Evolutionary conservation across 176 grass and related monocot species (phyloP), one percentile per base, ranked within the genome.

Genomic region (Neostapfia colusana): DNA sequence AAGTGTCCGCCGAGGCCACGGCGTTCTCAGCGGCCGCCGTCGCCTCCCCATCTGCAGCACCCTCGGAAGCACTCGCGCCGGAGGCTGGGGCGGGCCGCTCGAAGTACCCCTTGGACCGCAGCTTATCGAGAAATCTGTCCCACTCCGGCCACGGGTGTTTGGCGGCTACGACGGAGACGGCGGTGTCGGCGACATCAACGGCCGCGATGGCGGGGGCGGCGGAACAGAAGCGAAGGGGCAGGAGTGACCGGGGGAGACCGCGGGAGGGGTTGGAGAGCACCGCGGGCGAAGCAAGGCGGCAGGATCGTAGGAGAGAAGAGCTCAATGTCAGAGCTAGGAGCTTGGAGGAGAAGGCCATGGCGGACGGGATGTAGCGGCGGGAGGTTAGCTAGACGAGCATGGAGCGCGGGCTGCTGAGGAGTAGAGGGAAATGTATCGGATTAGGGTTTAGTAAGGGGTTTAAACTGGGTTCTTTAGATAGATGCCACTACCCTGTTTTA

Each of bases 121-220:
- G 85, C 80, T 92, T 99, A 23, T 92, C 83, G 2, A 99, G 75
- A 79, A 99, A 92, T 7, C 72, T 25, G 35, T 45, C 67, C 95
- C 95, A 99, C 77, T 99, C 95, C 7, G 95, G 92, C 95, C 95
- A 99, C 20, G 92, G 89, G 65, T 99, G 87, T 0, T 44, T 70
- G 6, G 18, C 1, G 28, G 54, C 72, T 8, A 70, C 42, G 10
- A 53, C 48, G 16, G 43, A 76, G 13, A 8, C 65, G 51, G 68
- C 37, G 24, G 70, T 64, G 48, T 17, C 50, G 18, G 55, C 54
- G 44, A 46, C 65, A 50, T 84, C 66, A 11, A 58, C 46, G 0
- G 48, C 41, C 9, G 36, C 53, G 48, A 86, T 38, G 74, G 51
- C 38, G 59, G 70, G 17, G 43, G 82, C 74, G 42, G 76, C 56